These are phyloP conservation scores for Leccinellum albellum DNA, from an alignment of 768 basidiomycete genomes.

Conservation along the genomic window DNA sequence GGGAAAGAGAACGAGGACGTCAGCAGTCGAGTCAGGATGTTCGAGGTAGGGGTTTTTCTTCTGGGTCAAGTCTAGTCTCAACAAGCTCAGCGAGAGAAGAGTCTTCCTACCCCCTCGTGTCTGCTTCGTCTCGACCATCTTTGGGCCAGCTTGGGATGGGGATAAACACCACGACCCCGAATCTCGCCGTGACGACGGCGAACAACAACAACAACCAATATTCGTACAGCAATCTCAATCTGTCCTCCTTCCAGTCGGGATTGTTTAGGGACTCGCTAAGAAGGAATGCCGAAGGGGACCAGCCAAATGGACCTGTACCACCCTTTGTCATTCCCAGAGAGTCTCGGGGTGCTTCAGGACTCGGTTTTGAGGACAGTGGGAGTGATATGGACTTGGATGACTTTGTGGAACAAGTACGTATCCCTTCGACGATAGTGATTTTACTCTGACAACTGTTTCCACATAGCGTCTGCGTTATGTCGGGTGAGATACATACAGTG, in stretches of 20 bases:
- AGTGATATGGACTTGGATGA: slow-evolving; percentile 29
- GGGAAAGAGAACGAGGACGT: slow-evolving; percentile 12
- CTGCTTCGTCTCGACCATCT: slow-evolving; percentile 1
- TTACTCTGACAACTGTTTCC: slow-evolving; percentile 2
- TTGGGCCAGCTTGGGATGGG: slow-evolving; percentile 8
- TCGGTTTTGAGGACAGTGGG: slow-evolving; percentile 23
- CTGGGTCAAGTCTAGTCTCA: slow-evolving; percentile 12
- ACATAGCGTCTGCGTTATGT: slow-evolving; percentile 26
- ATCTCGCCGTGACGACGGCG: background rate
- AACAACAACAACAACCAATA: slow-evolving; percentile 18
- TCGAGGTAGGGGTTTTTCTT: slow-evolving; percentile 13
- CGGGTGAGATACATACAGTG: slow-evolving; percentile 12
- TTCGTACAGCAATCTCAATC: slow-evolving; percentile 30
- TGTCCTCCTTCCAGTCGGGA: slow-evolving; percentile 30
- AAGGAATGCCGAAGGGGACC: slow-evolving; percentile 25
- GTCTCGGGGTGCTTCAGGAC: slow-evolving; percentile 11
- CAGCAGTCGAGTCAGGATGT: slow-evolving; percentile 12
- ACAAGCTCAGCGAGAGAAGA: slow-evolving; percentile 20
- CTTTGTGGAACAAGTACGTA: slow-evolving; percentile 11
- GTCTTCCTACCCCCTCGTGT: background rate
- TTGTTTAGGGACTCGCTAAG: slow-evolving; percentile 32
- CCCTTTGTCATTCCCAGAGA: slow-evolving; percentile 5
- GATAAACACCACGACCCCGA: background rate
- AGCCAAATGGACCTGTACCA: slow-evolving; percentile 7
- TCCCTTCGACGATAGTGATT: background rate